Base-by-base conservation (phyloP, 2,329 filamentous ascomycete species). In the Rutstroemia sp. region DNA sequence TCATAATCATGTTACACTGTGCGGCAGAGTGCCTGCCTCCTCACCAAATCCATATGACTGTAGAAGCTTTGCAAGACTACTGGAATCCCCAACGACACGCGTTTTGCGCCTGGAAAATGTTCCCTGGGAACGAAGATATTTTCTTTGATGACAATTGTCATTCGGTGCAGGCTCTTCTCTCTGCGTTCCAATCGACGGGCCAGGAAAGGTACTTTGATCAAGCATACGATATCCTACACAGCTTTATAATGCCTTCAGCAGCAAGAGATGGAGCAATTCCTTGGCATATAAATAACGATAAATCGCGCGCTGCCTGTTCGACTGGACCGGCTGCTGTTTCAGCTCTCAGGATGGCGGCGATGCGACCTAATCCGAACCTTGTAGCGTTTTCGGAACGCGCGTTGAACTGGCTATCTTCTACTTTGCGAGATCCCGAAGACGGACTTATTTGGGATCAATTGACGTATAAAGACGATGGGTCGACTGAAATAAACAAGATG, bases 61-160 rank as follows among this genome's bases (percentile, higher is more conserved):
- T 57, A 4, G 27, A 45, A 5, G 56, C 21, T 36, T 42, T 62
- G 2, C 62, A 64, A 38, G 36, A 54, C 8, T 62, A 64, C 30
- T 64, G 60, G 60, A 63, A 62, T 27, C 58, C 60, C 5, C 48
- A 54, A 25, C 48, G 44, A 39, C 54, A 57, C 47, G 62, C 56
- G 5, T 64, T 64, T 19, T 64, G 60, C 34, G 62, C 59, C 14
- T 64, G 60, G 60, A 62, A 63, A 34, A 63, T 63, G 60, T 62
- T 58, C 48, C 58, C 59, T 1, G 62, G 62, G 23, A 64, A 62
- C n/a, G 50, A 60, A 6, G 62, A 23, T 23, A 2, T 23, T 3
- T 23, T 3, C 4, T 23, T 3, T 5, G 23, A 23, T 5, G 23
- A 23, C 21, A 64, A 64, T 19, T 59, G 56, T 3, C 60, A 64